Evolutionary conservation across 2,329 filamentous ascomycete species (phyloP).

Genomic region (Apiospora sp.): DNA sequence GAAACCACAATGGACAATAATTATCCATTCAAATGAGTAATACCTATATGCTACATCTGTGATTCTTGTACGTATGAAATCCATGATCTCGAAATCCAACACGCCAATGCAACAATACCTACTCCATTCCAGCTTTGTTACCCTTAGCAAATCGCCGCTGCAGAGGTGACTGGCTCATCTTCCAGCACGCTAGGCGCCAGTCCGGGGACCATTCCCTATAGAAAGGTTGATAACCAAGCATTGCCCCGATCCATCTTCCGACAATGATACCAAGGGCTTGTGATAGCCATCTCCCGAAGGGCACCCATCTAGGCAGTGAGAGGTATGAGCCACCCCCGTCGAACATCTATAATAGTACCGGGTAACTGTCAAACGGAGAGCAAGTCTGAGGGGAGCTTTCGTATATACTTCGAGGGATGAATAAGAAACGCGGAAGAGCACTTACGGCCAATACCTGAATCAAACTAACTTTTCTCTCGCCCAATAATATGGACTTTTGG

Average conservation of each 20-base stretch:
- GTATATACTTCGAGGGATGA: neutral
- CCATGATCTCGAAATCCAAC: no score
- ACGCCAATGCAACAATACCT: no score
- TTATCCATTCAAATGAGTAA: no score
- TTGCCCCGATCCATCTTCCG: slow-evolving; percentile 17
- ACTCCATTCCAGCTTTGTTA: no score
- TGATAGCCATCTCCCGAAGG: slow-evolving; percentile 25
- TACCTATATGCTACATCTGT: no score
- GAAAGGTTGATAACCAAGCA: slow-evolving; percentile 33
- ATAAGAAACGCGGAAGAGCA: neutral
- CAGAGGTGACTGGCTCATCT: slow-evolving; percentile 29
- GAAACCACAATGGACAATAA: no score
- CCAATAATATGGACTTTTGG: slow-evolving; percentile 19
- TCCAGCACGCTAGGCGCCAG: slow-evolving; percentile 29
- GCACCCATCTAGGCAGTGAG: slow-evolving; percentile 29
- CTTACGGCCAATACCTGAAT: slow-evolving; percentile 33
- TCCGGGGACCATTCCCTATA: slow-evolving; percentile 30
- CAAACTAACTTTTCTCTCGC: slow-evolving; percentile 20
- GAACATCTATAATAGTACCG: slow-evolving; percentile 25
- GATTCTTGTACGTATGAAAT: no score
- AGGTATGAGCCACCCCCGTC: slow-evolving; percentile 31
- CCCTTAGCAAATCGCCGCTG: slow-evolving; percentile 28
- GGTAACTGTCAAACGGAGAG: neutral
- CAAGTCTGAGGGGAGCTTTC: no score
- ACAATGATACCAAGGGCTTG: slow-evolving; percentile 26